phyloP scores from a whole-genome alignment of 169 alveolate genomes.

The Perkinsus olseni region DNA sequence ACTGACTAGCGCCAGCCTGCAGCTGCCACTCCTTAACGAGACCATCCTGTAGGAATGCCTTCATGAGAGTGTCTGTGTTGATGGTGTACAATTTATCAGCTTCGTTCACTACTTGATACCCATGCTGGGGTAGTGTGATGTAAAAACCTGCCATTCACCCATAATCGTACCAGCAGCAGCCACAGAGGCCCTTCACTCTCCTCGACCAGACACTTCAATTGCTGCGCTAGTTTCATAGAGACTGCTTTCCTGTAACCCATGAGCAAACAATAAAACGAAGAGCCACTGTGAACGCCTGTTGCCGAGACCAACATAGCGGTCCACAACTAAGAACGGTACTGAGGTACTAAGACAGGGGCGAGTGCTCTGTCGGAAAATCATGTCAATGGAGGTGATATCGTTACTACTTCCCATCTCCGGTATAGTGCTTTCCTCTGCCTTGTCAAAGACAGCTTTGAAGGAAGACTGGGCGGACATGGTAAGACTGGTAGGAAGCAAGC shows the following conservation, averaged over 20 bases:
- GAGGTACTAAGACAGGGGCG: too few relatives aligned
- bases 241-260: too few relatives aligned
- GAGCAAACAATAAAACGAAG: too few relatives aligned
- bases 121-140: neutral
- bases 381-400: neutral
- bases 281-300: too few relatives aligned
- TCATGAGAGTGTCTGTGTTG: neutral
- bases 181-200: too few relatives aligned
- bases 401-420: neutral
- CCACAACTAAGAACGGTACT: too few relatives aligned
- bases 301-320: too few relatives aligned
- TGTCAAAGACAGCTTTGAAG: neutral
- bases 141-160: neutral
- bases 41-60: neutral
- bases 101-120: neutral
- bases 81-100: neutral
- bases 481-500: too few relatives aligned
- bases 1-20: neutral
- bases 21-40: neutral
- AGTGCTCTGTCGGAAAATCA: too few relatives aligned
- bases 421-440: neutral
- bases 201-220: too few relatives aligned
- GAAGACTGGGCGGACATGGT: neutral
- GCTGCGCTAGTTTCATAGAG: too few relatives aligned
- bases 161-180: neutral